A percentile compares a stretch with the other conserved stretches of the same genome.
These are phyloP conservation scores for Vitis hybrid DNA, from an alignment of 177 flowering plant genomes.

Conservation along the genomic window DNA sequence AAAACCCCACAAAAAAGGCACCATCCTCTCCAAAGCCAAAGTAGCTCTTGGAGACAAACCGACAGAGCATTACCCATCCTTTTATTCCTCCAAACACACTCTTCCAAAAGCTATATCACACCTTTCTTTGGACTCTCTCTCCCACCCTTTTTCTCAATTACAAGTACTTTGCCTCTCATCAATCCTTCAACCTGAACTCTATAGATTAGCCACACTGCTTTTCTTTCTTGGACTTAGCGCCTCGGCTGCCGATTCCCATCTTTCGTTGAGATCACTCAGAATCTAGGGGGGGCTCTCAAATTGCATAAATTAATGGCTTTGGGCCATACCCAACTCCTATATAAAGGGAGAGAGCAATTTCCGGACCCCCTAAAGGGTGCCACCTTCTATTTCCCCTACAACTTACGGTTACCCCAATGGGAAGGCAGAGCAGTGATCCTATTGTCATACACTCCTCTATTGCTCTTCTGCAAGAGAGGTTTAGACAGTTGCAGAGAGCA, in stretches of 20 bases:
- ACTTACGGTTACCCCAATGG: conserved; percentile 18
- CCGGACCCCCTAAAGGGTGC: conserved; percentile 1
- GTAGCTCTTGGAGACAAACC: conserved; percentile 8
- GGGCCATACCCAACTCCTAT: conserved; percentile 1
- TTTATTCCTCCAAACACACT: conserved; percentile 16
- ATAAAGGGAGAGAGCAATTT: conserved; percentile 5
- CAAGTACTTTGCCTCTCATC: conserved; percentile 13
- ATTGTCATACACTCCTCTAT: conserved; percentile 27
- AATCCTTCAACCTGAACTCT: conserved; percentile 17
- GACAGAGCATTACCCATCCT: conserved; percentile 16
- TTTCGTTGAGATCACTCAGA: conserved; percentile 12
- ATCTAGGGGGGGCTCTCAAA: neutral
- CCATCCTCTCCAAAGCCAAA: conserved; percentile 19
- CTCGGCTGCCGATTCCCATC: conserved; percentile 18
- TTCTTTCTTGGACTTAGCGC: conserved; percentile 26
- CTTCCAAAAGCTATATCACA: conserved; percentile 30
- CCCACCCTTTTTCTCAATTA: conserved; percentile 10
- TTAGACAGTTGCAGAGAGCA: conserved; percentile 34
- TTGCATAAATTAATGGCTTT: neutral
- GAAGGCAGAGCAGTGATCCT: conserved; percentile 19
- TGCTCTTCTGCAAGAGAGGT: conserved; percentile 41
- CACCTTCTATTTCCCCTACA: neutral
- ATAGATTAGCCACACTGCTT: conserved; percentile 11
- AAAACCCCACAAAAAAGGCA: conserved; percentile 12
- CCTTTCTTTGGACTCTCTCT: conserved; percentile 18